A percentile compares a stretch with the other conserved stretches of the same genome.
phyloP scores from a whole-genome alignment of 1,139 yeast species.

The Blastobotrys buckinghamii region DNA sequence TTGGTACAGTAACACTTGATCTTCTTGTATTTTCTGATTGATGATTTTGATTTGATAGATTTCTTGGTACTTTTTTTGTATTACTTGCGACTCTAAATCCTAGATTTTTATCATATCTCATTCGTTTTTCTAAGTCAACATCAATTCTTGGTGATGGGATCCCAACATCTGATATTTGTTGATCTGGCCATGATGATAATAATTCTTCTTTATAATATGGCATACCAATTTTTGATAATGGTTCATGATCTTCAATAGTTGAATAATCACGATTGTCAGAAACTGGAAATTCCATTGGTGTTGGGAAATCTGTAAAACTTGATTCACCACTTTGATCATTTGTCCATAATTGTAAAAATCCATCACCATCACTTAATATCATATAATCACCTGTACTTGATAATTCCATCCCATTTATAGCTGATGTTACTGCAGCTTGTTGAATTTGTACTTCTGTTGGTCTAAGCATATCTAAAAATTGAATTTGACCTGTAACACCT shows the following conservation, averaged over 20 bases:
- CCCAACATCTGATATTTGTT: slow-evolving; percentile 28
- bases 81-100: slow-evolving; percentile 39
- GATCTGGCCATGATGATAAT: slow-evolving; percentile 62
- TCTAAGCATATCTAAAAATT: slow-evolving; percentile 76
- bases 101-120: slow-evolving; percentile 26
- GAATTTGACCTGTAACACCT: slow-evolving; percentile 74
- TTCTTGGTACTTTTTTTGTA: slow-evolving; percentile 40
- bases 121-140: slow-evolving; percentile 25
- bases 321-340: slow-evolving; percentile 24
- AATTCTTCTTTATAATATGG: slow-evolving; percentile 79
- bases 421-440: slow-evolving; percentile 36
- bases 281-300: slow-evolving; percentile 49
- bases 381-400: slow-evolving; percentile 79
- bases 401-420: slow-evolving; percentile 54
- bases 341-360: slow-evolving; percentile 69
- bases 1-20: slow-evolving; percentile 43
- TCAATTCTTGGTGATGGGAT: slow-evolving; percentile 33
- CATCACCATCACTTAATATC: slow-evolving; percentile 60
- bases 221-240: slow-evolving; percentile 67
- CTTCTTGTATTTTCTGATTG: slow-evolving; percentile 31
- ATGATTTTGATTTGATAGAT: slow-evolving; percentile 40
- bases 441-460: slow-evolving; percentile 52
- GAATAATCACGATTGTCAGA: slow-evolving; percentile 15
- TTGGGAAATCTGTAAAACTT: slow-evolving; percentile 44
- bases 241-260: slow-evolving; percentile 37